Base-by-base conservation (phyloP, 176 grass and related monocot species). In the Stipa capillata region DNA sequence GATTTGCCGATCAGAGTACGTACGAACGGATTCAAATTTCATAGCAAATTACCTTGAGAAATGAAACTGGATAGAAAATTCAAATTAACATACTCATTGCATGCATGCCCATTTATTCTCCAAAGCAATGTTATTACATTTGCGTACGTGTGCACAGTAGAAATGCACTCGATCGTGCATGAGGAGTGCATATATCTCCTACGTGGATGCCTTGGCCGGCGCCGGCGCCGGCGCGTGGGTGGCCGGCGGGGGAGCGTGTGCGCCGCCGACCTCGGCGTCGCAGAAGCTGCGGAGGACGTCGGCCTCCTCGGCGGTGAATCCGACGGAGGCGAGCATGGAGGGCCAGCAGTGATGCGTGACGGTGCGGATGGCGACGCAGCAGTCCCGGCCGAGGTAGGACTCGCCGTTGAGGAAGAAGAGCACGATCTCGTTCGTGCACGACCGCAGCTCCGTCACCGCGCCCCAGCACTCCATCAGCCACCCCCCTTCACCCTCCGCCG, bases 331-430 rank as follows among this genome's bases (percentile, higher is more conserved):
- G 80, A 94, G 87, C 87, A 89, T 75, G 83, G 92, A 67, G 10
- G 87, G 87, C 92, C 92, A 98, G 77, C 90, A 98, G 54, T 89
- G 85, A 37, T 42, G 89, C 5, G 92, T 94, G 68, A 92, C 84
- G 42, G 81, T 73, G 80, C 85, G 85, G 66, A 94, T 89, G 72
- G 90, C 92, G 70, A 74, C 43, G 83, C 92, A 94, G 83, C 92
- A 98, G 11, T 90, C 92, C n/a, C 49, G 74, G 21, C 87, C 88
- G 43, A 94, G 86, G 83, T 90, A 94, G 4, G 87, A 90, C 82
- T 92, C 85, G 40, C 92, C 95, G 55, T 90, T 94, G 12, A 94
- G 3, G 83, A 94, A 87, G 92, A 97, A 94, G 36, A 97, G 62
- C 8, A 94, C 73, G 54, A 97, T 94, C 89, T 97, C 91, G 76